Evolutionary conservation across 768 basidiomycete genomes (phyloP), one percentile per base, ranked within the genome.

Genomic region (Tylopilus felleus): DNA sequence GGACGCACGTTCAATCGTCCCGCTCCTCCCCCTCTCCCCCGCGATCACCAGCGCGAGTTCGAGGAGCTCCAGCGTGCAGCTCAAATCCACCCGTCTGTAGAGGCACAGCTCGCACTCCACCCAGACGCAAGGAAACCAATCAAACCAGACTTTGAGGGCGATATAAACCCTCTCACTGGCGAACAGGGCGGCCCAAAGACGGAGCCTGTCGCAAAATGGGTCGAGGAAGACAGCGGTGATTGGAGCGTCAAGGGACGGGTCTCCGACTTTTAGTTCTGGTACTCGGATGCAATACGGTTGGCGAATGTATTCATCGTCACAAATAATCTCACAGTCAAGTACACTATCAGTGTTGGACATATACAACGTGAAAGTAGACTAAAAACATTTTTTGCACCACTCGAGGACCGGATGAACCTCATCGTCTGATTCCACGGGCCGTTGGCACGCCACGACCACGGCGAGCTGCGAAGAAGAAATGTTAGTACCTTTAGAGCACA

Each of bases 211-310:
- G 66, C 73, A 33, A 78, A 73, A 47, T 86, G 83, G 82, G 74
- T 73, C 17, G 64, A 69, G 7, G 71, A 71, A 48, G 72, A 77
- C 35, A 76, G 78, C 42, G 87, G 88, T 3, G 93, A 94, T 65
- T 95, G 93, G 93, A 94, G 90, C 60, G 90, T 86, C 74, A 91
- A 90, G 62, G 93, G 93, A 12, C 77, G 90, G 22, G 91, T 91
- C 25, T 89, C 90, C 19, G 92, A 93, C 74, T 93, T 93, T 71
- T 93, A 69, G 58, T 23, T 22, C 46, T 52, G 61, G 59, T 56
- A 47, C 41, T 16, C n/a, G n/a, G n/a, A n/a, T n/a, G n/a, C n/a
- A n/a, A n/a, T n/a, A n/a, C n/a, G 8, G 9, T 29, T 29, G 29
- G 29, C 1, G 9, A 29, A 9, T 29, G 10, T 29, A 29, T 14